Conservation (phyloP, 345 rosid species). For the Brassica nigra region DNA sequence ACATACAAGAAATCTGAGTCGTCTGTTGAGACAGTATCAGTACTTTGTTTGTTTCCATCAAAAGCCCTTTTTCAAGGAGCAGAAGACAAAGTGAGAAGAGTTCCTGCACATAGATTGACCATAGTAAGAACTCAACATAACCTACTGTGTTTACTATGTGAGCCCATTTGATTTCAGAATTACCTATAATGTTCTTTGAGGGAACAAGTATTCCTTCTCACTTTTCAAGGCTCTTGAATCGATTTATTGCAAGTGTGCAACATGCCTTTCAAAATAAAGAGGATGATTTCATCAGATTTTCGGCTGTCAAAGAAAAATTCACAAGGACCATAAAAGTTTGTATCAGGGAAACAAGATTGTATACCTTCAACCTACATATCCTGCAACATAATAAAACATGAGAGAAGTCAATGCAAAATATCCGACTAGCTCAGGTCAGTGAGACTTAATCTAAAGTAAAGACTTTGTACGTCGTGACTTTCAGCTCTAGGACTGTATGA, state of each 20-base stretch:
- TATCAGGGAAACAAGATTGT: neutral
- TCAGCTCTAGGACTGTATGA: too few relatives aligned
- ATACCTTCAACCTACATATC: slow-evolving; percentile 66
- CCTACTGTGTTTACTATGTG: neutral
- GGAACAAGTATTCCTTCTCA: slow-evolving; percentile 76
- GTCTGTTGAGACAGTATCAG: slow-evolving; percentile 11
- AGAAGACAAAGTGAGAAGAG: slow-evolving; percentile 13
- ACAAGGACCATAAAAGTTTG: neutral
- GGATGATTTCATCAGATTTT: neutral
- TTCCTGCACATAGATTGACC: slow-evolving; percentile 24
- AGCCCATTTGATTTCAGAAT: neutral
- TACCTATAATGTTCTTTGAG: slow-evolving; percentile 58
- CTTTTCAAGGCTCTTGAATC: slow-evolving; percentile 88
- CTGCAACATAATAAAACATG: too few relatives aligned
- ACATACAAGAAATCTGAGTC: slow-evolving; percentile 18
- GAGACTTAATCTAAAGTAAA: too few relatives aligned
- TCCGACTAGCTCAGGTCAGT: too few relatives aligned
- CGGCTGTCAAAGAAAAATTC: slow-evolving; percentile 6
- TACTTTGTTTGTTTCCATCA: neutral
- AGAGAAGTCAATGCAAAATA: too few relatives aligned
- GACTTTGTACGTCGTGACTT: too few relatives aligned
- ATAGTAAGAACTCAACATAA: slow-evolving; percentile 24
- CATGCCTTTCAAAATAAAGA: slow-evolving; percentile 57
- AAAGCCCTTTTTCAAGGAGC: slow-evolving; percentile 2
- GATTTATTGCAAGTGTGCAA: slow-evolving; percentile 77